Evolutionary conservation across 495 filamentous ascomycete genomes (phyloP).

Genomic region (Aspergillus steynii): DNA sequence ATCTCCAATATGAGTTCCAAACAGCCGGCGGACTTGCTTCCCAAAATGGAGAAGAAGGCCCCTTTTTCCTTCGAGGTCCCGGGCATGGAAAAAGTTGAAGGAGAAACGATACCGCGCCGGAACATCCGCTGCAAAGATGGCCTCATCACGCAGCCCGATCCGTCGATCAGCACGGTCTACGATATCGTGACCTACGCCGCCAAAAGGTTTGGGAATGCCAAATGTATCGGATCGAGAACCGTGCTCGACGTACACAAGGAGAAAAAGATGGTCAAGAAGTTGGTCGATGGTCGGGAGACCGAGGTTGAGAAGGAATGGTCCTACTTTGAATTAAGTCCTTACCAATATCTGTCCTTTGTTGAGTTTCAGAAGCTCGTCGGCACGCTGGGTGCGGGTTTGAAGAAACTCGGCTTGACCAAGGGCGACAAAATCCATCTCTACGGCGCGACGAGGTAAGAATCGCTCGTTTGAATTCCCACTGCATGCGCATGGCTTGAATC

Average conservation of each 20-base stretch:
- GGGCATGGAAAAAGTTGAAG: constrained; percentile 60
- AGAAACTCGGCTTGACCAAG: constrained; percentile 66
- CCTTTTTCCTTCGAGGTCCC: constrained; percentile 72
- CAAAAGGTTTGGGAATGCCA: constrained; percentile 75
- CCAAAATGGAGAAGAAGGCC: constrained; percentile 38
- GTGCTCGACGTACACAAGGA: constrained; percentile 74
- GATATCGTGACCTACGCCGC: constrained; percentile 70
- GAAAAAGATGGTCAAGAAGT: constrained; percentile 83
- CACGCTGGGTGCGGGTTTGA: constrained; percentile 65
- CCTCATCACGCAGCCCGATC: constrained; percentile 55
- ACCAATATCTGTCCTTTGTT: constrained; percentile 73
- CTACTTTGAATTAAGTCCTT: constrained; percentile 78
- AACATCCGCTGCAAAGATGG: constrained; percentile 62
- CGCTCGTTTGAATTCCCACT: neutral
- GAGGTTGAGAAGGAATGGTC: constrained; percentile 84
- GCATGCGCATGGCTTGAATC: neutral
- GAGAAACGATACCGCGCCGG: constrained; percentile 77
- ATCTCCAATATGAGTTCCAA: neutral
- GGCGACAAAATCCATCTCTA: constrained; percentile 73
- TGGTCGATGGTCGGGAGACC: constrained; percentile 73
- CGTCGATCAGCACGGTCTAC: constrained; percentile 66
- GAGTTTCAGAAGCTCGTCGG: constrained; percentile 69
- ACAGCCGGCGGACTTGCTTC: constrained; percentile 18
- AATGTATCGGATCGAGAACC: constrained; percentile 69
- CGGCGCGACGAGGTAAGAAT: constrained; percentile 63